Evolutionary conservation across 2,329 filamentous ascomycete species (phyloP).

Genomic region (Pseudopyricularia javanii): DNA sequence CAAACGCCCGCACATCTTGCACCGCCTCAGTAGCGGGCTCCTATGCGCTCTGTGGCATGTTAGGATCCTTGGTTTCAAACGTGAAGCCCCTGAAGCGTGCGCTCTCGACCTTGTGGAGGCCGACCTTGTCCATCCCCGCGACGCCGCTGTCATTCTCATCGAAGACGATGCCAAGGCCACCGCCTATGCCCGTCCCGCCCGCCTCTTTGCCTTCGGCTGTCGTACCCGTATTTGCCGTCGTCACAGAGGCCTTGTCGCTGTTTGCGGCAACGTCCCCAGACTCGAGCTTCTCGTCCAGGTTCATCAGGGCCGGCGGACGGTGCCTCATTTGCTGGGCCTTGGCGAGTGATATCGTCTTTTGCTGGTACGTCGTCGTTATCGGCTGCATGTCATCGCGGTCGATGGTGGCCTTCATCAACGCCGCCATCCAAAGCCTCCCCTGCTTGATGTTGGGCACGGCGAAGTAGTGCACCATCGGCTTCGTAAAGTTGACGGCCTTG

Average conservation of each 20-base stretch:
- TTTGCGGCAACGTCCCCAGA: constrained; percentile 1
- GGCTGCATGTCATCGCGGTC: constrained; percentile 73
- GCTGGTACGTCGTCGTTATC: constrained; percentile 86
- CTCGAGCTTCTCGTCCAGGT: constrained; percentile 36
- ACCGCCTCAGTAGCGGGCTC: constrained; percentile 8
- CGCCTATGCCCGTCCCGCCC: constrained; percentile 1
- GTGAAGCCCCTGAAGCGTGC: constrained; percentile 16
- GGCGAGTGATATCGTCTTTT: constrained; percentile 86
- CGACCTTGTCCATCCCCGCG: constrained; percentile 22
- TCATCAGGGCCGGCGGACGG: constrained; percentile 80
- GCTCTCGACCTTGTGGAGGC: constrained; percentile 18
- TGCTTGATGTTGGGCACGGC: constrained; percentile 83
- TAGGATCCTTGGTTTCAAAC: constrained; percentile 17
- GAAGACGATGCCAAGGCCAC: constrained; percentile 24
- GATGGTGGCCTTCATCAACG: constrained; percentile 97
- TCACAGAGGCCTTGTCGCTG: constrained; percentile 6
- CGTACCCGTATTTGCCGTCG: not conserved
- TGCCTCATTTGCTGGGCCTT: constrained; percentile 84
- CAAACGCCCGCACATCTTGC: not conserved
- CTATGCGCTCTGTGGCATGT: constrained; percentile 14
- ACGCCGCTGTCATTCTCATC: constrained; percentile 25
- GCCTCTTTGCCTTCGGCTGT: not conserved
- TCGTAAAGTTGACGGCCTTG: constrained; percentile 91
- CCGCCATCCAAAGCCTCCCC: constrained; percentile 94
- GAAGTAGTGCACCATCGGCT: constrained; percentile 95